Evolutionary conservation across 23 red algal species (phyloP), one percentile per base, ranked within the genome.

Genomic region (Gracilariopsis chorda): DNA sequence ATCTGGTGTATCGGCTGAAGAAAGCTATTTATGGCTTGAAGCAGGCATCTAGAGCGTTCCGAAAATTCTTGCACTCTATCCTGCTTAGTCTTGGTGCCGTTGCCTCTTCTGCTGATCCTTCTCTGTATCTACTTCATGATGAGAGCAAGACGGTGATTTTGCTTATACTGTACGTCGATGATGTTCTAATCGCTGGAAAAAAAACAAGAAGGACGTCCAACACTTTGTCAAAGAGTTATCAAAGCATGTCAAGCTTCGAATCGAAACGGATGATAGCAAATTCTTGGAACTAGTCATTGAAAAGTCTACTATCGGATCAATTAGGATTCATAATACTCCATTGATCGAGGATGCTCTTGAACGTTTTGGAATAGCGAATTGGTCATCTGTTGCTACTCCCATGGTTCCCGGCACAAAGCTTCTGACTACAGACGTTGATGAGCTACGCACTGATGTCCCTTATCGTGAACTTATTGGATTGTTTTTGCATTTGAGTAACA

Each of bases 21-120:
- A 78, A 78, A 24, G 48, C 76, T 4, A 80, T 80, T 16, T 80
- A 37, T 80, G 76, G 43, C 17, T 17, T 80, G 49, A 80, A 80
- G 48, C 76, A 80, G 36, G 76, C 76, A 1, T 80, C 48, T 9
- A 56, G 49, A 34, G 29, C 76, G 6, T 80, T 80, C 27, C 4
- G 48, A 20, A 39, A 80, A 28, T 80, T 80, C 49, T 39, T 35
- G 19, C 76, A 80, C 35, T 29, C 76, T 21, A 80, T 58, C 10
- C 48, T 80, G 7, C 0, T 80, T 29, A 1, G 9, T 33, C 35
- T 80, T 58, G 34, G 76, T 20, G 5, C 76, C 35, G 49, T 30
- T 19, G 76, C 56, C 2, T 35, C 21, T 28, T 30, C 17, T 7
- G 49, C 76, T 13, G 48, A 80, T 58, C 48, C 48, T 24, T 0